These are phyloP conservation scores for Cicer pinnatifidum DNA, from an alignment of 306 rosid species.

Conservation along the genomic window DNA sequence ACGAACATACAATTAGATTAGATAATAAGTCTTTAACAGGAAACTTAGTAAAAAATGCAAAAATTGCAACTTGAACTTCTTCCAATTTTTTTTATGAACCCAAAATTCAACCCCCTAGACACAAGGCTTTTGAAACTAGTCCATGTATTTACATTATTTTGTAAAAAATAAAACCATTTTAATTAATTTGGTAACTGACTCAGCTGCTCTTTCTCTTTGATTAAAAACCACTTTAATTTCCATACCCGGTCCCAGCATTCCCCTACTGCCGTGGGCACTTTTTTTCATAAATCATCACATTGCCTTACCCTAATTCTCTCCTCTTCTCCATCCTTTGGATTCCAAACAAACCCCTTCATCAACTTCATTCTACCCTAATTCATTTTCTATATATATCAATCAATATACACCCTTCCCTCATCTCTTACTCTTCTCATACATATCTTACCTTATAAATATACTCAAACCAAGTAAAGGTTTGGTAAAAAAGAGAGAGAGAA, in stretches of 20 bases:
- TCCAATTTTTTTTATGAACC: no score
- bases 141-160: no score
- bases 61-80: no score
- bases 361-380: slow-evolving; percentile 31
- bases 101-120: no score
- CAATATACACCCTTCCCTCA: slow-evolving; percentile 36
- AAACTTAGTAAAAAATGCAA: no score
- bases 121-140: no score
- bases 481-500: slow-evolving; percentile 42
- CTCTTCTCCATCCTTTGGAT: slow-evolving; percentile 49
- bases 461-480: slow-evolving; percentile 33
- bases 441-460: slow-evolving; percentile 38
- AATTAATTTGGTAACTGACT: no score
- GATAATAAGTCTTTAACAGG: no score
- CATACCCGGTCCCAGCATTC: slow-evolving; percentile 66
- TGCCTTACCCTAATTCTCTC: slow-evolving; percentile 41
- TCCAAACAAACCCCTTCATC: slow-evolving; percentile 50
- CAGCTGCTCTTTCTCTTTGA: slow-evolving; percentile 39
- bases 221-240: slow-evolving; percentile 48
- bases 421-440: slow-evolving; percentile 56
- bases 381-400: slow-evolving; percentile 55
- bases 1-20: no score
- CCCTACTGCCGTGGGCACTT: slow-evolving; percentile 63
- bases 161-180: no score
- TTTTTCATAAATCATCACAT: slow-evolving; percentile 16